Evolutionary conservation across 1,284 basidiomycete genomes (phyloP), one percentile per base, ranked within the genome.

Genomic region (Tilletia walkeri): DNA sequence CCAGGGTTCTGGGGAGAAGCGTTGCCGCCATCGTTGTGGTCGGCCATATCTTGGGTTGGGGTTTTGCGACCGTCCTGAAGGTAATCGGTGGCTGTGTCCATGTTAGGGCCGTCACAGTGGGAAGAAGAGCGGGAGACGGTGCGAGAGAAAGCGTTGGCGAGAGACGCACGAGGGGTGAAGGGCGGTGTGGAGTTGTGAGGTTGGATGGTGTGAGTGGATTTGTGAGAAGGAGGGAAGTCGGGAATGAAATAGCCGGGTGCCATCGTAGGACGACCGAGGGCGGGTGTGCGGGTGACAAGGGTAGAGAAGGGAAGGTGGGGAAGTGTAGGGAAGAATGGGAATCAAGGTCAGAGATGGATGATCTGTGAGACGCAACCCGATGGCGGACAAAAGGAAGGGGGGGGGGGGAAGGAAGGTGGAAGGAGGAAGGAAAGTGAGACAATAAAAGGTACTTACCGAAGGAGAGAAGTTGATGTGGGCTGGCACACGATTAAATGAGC

Each of bases 171-270:
- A 12, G 59, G 59, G 12, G 59, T 41, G n/a, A 10, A 36, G 36
- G 59, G 59, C 39, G 59, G 59, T 18, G 59, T 63, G 3, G 59
- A 63, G 30, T 63, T 10, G 59, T 63, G 59, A 63, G 59, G 34
- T 12, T 56, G 20, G 54, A 56, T 12, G 24, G 10, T 56, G 54
- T 20, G 54, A 30, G 54, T 30, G 54, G 54, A 4, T 2, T 30
- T 4, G 16, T n/a, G 54, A 20, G 54, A 34, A 6, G 54, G 41
- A 45, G 41, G 41, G 41, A 45, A 45, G 41, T 45, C 41, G 14
- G 41, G 41, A 14, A 14, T 45, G 41, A 45, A 1, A 14, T 14
- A 45, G 41, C 41, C 41, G 41, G 41, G 41, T 45, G 41, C 41
- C 41, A 45, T 45, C 9, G 41, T 45, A 9, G 41, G 41, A 45